Evolutionary conservation across 164 flowering plant species (phyloP).

Genomic region (Umbellularia californica): DNA sequence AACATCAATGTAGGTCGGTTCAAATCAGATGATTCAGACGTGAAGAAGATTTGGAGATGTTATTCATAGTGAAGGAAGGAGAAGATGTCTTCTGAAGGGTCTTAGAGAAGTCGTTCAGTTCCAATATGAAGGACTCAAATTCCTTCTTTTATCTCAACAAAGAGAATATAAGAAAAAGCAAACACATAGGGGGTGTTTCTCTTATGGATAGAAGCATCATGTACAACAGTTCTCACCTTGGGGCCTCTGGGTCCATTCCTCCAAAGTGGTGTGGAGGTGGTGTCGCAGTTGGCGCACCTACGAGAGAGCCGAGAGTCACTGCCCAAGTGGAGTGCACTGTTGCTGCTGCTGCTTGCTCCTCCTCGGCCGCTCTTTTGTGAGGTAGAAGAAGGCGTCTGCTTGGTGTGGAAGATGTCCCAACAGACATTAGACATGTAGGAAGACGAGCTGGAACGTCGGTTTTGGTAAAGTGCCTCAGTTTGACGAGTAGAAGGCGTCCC

Average conservation of each 20-base stretch:
- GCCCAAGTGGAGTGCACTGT: conserved; percentile 9
- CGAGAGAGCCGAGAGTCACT: conserved; percentile 72
- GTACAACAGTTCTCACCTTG: conserved; percentile 41
- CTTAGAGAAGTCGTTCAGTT: too few relatives aligned
- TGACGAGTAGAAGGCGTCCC: conserved; percentile 91
- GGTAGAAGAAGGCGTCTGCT: conserved; percentile 6
- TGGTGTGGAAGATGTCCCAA: conserved; percentile 57
- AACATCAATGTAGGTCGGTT: too few relatives aligned
- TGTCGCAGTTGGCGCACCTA: conserved; percentile 96
- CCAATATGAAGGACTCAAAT: too few relatives aligned
- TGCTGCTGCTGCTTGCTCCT: conserved; percentile 5
- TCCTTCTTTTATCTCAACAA: too few relatives aligned
- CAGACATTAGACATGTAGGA: conserved; percentile 43
- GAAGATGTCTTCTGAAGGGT: too few relatives aligned
- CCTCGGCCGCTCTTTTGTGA: conserved; percentile 24
- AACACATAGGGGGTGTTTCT: too few relatives aligned
- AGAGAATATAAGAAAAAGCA: too few relatives aligned
- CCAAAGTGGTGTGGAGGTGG: conserved; percentile 99
- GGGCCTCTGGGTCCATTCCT: conserved; percentile 98
- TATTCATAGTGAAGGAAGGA: too few relatives aligned
- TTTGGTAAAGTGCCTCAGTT: too few relatives aligned
- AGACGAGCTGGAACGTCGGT: background rate
- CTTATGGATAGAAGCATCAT: too few relatives aligned
- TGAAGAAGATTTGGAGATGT: too few relatives aligned
- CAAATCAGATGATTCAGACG: too few relatives aligned